Evolutionary conservation across 2,329 filamentous ascomycete species (phyloP), one percentile per base, ranked within the genome.

Genomic region (Colletotrichum lini): DNA sequence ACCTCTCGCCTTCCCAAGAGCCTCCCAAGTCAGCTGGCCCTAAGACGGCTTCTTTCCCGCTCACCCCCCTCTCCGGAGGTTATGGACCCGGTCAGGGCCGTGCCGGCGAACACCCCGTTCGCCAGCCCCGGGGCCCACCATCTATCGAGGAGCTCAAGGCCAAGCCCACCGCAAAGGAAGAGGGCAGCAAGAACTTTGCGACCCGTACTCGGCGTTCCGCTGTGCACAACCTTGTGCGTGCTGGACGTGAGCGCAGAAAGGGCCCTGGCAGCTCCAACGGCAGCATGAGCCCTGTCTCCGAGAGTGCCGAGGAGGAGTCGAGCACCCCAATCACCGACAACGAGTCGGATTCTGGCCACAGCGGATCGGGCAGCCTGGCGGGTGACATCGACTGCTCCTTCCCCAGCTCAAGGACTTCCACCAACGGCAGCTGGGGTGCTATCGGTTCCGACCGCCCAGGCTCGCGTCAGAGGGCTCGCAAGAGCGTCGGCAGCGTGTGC

Each of bases 111-210:
- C 96, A 99, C 80, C 96, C 96, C 10, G 85, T 94, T 63, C 95
- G 96, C 70, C 96, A 99, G 83, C 96, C 96, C 63, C 94, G 95
- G 74, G 95, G 95, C 6, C 96, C 96, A 30, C 96, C 96, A 16
- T 91, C 94, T 16, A 88, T 98, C 61, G 96, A 99, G 75, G 96
- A 99, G 84, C 90, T 99, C 72, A 90, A 92, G 78, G 89, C 92
- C 23, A 96, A 95, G 83, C 96, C 96, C 1, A 98, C 96, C 10
- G 92, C 94, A 75, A 98, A 95, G 84, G 90, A 96, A 74, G 96
- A 98, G 81, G 96, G 96, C 30, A 98, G 96, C 90, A 92, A 98
- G 90, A 99, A 99, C 85, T 99, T 99, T 83, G 93, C 93, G 13
- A 91, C 95, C 67, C 95, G 96, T 73, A 95, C 97, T 78, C 94